Evolutionary conservation across 1,284 basidiomycete genomes (phyloP), one percentile per base, ranked within the genome.

Genomic region (Trichosporon sp.): DNA sequence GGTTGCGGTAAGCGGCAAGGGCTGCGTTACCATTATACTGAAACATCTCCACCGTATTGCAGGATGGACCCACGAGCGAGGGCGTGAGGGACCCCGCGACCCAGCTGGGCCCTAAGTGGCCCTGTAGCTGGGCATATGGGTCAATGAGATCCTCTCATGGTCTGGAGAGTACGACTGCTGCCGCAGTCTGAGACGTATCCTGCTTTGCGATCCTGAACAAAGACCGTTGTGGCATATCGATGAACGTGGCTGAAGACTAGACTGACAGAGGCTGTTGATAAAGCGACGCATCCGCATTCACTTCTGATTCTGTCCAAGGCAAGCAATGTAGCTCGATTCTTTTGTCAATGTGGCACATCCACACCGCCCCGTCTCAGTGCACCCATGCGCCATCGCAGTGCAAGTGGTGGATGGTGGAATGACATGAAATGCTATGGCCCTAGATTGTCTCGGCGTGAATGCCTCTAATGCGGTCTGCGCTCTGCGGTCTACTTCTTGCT

Each of bases 401-500:
- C 40, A 44, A 44, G 40, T 44, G 40, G 40, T 44, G n/a, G n/a
- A n/a, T n/a, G 40, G 23, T 44, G 40, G 16, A 13, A 36, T 36
- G 34, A 36, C 34, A 36, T 36, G 34, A 44, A 44, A 44, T 44
- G 40, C 40, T 44, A 44, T 44, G 23, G 40, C 19, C 40, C 40
- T n/a, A 9, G 16, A 9, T 23, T 44, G 40, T 44, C n/a, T n/a
- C n/a, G n/a, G n/a, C n/a, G n/a, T n/a, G n/a, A n/a, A n/a, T n/a
- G n/a, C n/a, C n/a, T 37, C 57, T 40, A 40, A 37, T 33, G 16
- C 54, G 27, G 19, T 27, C 32, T 36, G 27, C 56, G n/a, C n/a
- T n/a, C n/a, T n/a, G n/a, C n/a, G n/a, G 36, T 25, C 33, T 58
- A 58, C 57, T 58, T 25, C 57, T 36, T 21, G 36, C 49, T 33